A percentile compares a stretch with the other conserved stretches of the same genome.
These are phyloP conservation scores for Orobanche coerulescens DNA, from an alignment of 257 asterid species.

Conservation along the genomic window DNA sequence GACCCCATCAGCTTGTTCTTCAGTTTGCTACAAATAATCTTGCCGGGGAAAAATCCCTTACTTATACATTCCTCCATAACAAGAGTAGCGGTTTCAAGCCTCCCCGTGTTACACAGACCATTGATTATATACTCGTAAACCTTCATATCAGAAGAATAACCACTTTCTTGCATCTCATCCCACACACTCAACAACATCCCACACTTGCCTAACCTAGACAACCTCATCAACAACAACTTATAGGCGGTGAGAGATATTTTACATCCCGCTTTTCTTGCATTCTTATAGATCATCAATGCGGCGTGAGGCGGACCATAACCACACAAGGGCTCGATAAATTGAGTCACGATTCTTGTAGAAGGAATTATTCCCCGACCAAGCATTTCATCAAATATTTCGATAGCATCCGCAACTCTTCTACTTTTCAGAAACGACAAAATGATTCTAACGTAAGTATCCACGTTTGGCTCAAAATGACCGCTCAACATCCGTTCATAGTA, in stretches of 20 bases:
- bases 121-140: conserved; percentile 65
- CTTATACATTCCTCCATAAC: conserved; percentile 66
- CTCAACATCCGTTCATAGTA: conserved; percentile 47
- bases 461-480: conserved; percentile 37
- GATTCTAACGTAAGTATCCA: conserved; percentile 55
- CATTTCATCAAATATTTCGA: conserved; percentile 84
- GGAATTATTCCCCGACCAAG: conserved; percentile 56
- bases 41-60: conserved; percentile 65
- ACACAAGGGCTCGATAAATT: conserved; percentile 61
- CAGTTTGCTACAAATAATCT: conserved; percentile 68
- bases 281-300: conserved; percentile 69
- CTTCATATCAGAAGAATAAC: conserved; percentile 62
- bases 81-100: conserved; percentile 59
- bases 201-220: conserved; percentile 83
- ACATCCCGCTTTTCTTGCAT: conserved; percentile 70
- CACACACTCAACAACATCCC: conserved; percentile 64
- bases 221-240: conserved; percentile 66
- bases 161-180: conserved; percentile 80
- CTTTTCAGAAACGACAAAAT: conserved; percentile 47
- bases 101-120: conserved; percentile 79
- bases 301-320: conserved; percentile 94
- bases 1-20: conserved; percentile 62
- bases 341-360: conserved; percentile 53
- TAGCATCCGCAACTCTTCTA: conserved; percentile 74
- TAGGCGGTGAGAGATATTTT: conserved; percentile 53